Base-by-base conservation (phyloP, 768 basidiomycete genomes). In the Boletus fagicola region DNA sequence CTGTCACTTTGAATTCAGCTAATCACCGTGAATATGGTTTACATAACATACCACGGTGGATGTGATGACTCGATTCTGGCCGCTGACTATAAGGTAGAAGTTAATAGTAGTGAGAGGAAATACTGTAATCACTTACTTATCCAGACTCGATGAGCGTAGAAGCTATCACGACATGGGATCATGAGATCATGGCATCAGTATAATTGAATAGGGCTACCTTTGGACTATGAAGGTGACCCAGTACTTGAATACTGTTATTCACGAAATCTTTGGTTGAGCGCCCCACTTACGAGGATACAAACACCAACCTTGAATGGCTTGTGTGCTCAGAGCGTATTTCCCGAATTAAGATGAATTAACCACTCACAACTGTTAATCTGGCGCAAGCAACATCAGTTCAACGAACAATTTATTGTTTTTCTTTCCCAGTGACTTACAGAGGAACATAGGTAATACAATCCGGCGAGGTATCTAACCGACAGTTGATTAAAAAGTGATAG, bases 401-500 rank as follows among this genome's bases (percentile, higher is more conserved):
- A 26, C 40, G 11, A 55, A 44, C 15, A 4, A 16, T 20, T 42
- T 10, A 8, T 5, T 20, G 10, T 0, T 8, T 7, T 46, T n/a
- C 16, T 38, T 26, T 18, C 3, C 10, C 18, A 18, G 8, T 20
- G 33, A 65, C 60, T 43, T 42, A 65, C 58, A 13, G 3, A 38
- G 60, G 56, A 8, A 67, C 0, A 50, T 31, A 6, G 15, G 44
- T 5, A 3, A 2, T 12, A 50, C 65, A 67, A 2, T 8, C 1
- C 2, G 52, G 39, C 5, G 47, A 43, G 8, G 13, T 5, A 20
- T 33, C 58, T 43, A 15, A 40, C 33, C 57, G 60, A 49, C 65
- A 67, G 2, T 3, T 11, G 24, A 67, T 22, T 26, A 67, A 51
- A 22, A 58, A 3, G 53, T 39, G 39, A 39, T 39, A 8, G 39